These are phyloP conservation scores for Apiospora marii DNA, from an alignment of 2,329 filamentous ascomycete genomes.

Conservation along the genomic window DNA sequence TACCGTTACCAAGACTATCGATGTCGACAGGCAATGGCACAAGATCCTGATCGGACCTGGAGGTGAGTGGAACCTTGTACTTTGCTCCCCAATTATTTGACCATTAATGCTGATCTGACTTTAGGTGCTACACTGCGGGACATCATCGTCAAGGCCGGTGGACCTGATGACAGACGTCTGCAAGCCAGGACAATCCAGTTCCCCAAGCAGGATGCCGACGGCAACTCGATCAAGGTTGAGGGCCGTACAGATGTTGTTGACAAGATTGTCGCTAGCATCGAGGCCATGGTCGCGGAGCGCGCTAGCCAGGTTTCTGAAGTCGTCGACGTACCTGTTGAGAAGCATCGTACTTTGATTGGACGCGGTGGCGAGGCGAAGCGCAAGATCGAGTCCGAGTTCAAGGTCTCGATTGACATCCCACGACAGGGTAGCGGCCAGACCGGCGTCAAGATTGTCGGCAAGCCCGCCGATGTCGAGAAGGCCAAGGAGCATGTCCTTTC, in stretches of 20 bases:
- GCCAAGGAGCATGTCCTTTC: constrained; percentile 85
- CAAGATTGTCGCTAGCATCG: constrained; percentile 84
- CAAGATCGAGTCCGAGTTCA: constrained; percentile 85
- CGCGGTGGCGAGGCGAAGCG: constrained; percentile 89
- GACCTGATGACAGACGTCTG: constrained; percentile 83
- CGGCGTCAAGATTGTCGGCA: constrained; percentile 85
- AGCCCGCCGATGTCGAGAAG: constrained; percentile 79
- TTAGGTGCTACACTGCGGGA: constrained; percentile 83
- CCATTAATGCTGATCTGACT: constrained; percentile 47
- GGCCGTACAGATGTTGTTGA: constrained; percentile 85
- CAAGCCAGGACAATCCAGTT: constrained; percentile 93
- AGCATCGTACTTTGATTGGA: constrained; percentile 91
- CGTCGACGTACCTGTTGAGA: constrained; percentile 85
- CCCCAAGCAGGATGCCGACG: constrained; percentile 85
- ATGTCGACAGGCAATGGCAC: constrained; percentile 96
- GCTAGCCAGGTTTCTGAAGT: constrained; percentile 82
- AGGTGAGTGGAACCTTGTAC: constrained; percentile 65
- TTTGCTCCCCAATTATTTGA: not conserved
- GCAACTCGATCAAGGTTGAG: constrained; percentile 86
- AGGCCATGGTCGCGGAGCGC: constrained; percentile 81
- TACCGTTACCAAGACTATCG: constrained; percentile 83
- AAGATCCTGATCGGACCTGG: constrained; percentile 86
- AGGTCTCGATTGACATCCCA: constrained; percentile 87
- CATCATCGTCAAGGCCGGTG: constrained; percentile 87
- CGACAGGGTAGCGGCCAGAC: constrained; percentile 86